Percentiles rank a stretch among this genome's conserved stretches.
Conservation (phyloP, 2,329 filamentous ascomycete species). For the Diaporthe sp. region DNA sequence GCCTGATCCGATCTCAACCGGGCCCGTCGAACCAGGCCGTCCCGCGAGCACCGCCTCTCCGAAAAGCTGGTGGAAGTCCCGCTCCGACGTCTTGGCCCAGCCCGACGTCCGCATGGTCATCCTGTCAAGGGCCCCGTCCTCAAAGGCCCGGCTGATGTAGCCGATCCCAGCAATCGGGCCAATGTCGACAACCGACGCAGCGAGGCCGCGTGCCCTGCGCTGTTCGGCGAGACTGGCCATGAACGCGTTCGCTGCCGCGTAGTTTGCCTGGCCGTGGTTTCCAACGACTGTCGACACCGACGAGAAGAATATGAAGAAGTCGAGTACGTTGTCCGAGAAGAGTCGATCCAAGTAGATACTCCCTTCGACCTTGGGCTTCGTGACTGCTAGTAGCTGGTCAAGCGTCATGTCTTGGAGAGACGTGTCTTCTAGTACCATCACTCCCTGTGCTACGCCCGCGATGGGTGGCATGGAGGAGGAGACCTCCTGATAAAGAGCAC, state of each 20-base stretch:
- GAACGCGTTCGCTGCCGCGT: slow-evolving; percentile 51
- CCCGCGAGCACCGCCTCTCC: too few relatives aligned
- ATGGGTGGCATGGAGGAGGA: not conserved
- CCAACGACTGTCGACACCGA: slow-evolving; percentile 40
- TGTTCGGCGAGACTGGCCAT: slow-evolving; percentile 52
- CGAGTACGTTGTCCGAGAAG: slow-evolving; percentile 36
- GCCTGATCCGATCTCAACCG: too few relatives aligned
- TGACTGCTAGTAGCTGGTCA: not conserved
- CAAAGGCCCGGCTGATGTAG: too few relatives aligned
- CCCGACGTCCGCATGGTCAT: too few relatives aligned
- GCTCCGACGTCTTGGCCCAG: too few relatives aligned
- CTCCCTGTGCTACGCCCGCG: not conserved
- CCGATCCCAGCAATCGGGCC: slow-evolving; percentile 40
- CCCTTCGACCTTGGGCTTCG: not conserved
- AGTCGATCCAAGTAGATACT: not conserved
- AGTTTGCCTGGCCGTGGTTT: too few relatives aligned
- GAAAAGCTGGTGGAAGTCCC: too few relatives aligned
- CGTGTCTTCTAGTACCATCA: not conserved
- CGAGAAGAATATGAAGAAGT: slow-evolving; percentile 48
- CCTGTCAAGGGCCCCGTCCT: too few relatives aligned
- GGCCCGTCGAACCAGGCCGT: too few relatives aligned
- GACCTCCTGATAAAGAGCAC: rapidly evolving
- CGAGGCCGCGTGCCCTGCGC: slow-evolving; percentile 53
- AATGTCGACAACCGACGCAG: slow-evolving; percentile 52
- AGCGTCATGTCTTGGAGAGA: not conserved